A percentile compares a stretch with the other conserved stretches of the same genome.
phyloP scores from a whole-genome alignment of 768 basidiomycete species.

The Lepiota subincarnata region DNA sequence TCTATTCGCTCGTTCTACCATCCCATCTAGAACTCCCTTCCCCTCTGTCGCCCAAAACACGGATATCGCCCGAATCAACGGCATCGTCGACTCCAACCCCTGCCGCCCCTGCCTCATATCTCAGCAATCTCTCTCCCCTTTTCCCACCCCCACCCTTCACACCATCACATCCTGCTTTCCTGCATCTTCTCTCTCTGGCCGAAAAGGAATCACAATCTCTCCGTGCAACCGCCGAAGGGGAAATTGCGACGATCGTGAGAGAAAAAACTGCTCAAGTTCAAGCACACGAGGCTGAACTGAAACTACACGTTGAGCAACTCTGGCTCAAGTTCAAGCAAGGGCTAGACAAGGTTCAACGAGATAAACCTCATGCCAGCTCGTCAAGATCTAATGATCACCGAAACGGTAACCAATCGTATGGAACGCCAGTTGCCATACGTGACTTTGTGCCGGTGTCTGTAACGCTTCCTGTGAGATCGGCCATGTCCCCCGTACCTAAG shows the following conservation, averaged over 20 bases:
- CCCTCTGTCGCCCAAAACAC: slow-evolving; percentile 23
- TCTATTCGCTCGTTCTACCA: slow-evolving; percentile 45
- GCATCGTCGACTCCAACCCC: slow-evolving; percentile 25
- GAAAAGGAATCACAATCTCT: slow-evolving; percentile 47
- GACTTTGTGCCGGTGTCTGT: slow-evolving; percentile 53
- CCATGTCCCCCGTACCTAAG: slow-evolving; percentile 35
- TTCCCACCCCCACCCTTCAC: slow-evolving; percentile 77
- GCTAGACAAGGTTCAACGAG: slow-evolving; percentile 39
- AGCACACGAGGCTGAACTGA: slow-evolving; percentile 48
- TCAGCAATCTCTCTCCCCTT: slow-evolving; percentile 54
- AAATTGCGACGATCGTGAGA: slow-evolving; percentile 48
- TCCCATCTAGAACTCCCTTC: slow-evolving; percentile 22
- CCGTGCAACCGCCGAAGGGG: slow-evolving; percentile 54
- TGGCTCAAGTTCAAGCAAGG: slow-evolving; percentile 59
- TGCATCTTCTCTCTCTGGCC: slow-evolving; percentile 59
- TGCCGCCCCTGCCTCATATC: slow-evolving; percentile 28
- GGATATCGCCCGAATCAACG: slow-evolving; percentile 18
- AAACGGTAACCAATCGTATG: slow-evolving; percentile 19
- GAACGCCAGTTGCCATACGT: slow-evolving; percentile 39
- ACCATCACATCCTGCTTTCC: slow-evolving; percentile 68
- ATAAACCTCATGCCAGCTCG: slow-evolving; percentile 17
- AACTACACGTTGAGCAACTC: slow-evolving; percentile 53
- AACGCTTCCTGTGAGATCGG: slow-evolving; percentile 29
- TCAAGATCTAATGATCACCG: slow-evolving; percentile 12
- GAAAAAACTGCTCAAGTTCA: slow-evolving; percentile 55